A percentile compares a stretch with the other conserved stretches of the same genome.
Evolutionary conservation across 2,329 filamentous ascomycete species (phyloP).

Genomic region (Penicillium brasilianum): DNA sequence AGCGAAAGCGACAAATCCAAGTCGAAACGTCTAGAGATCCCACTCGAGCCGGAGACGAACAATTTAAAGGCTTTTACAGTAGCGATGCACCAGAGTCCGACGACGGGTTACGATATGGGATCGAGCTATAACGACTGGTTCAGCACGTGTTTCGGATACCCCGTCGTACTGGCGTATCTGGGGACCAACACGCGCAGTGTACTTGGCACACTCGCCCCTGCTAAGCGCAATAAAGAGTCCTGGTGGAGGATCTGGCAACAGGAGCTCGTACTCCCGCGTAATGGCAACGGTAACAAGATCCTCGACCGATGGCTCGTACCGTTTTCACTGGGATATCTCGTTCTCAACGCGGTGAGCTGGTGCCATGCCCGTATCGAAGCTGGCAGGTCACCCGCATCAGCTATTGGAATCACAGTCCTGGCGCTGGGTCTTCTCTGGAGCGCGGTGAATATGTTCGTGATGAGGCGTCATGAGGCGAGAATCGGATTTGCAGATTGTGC

Average conservation of each 20-base stretch:
- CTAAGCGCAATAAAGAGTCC: conserved; percentile 28
- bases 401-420: not conserved
- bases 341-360: conserved; percentile 6
- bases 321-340: not conserved
- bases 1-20: not conserved
- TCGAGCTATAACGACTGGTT: conserved; percentile 68
- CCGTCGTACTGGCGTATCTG: conserved; percentile 67
- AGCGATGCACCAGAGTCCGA: conserved; percentile 64
- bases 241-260: conserved; percentile 5
- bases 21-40: conserved; percentile 56
- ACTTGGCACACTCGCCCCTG: conserved; percentile 64
- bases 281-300: not conserved
- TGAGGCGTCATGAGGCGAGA: conserved; percentile 22
- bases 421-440: not conserved
- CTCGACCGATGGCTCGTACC: not conserved
- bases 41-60: conserved; percentile 59
- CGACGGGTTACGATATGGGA: conserved; percentile 68
- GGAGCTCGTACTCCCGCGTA: not conserved
- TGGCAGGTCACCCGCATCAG: not conserved
- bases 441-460: not conserved
- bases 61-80: conserved; percentile 57
- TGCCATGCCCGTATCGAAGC: not conserved
- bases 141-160: conserved; percentile 67
- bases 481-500: conserved; percentile 42
- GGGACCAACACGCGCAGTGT: conserved; percentile 65